A percentile compares a stretch with the other conserved stretches of the same genome.
Evolutionary conservation across 2,329 filamentous ascomycete genomes (phyloP).

Genomic region (Lasiodiplodia sp.): DNA sequence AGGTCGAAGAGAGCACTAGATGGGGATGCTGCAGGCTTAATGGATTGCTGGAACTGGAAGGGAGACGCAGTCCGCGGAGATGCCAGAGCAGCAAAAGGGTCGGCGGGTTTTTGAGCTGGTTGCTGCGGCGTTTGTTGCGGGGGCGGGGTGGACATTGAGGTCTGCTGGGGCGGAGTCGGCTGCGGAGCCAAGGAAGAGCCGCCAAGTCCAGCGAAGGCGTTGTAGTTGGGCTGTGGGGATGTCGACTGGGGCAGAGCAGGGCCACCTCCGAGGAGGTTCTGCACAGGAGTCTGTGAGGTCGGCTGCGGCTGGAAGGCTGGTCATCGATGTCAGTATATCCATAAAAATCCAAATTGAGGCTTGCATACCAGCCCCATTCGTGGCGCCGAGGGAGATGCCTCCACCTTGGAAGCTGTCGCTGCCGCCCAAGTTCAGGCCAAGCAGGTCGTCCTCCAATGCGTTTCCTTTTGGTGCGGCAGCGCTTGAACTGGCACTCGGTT

Average conservation of each 20-base stretch:
- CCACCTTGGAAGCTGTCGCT: conserved; percentile 74
- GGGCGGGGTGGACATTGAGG: conserved; percentile 49
- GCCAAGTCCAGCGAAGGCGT: conserved; percentile 63
- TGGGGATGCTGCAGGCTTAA: conserved; percentile 42
- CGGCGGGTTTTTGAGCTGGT: conserved; percentile 49
- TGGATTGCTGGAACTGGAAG: conserved; percentile 56
- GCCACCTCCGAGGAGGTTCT: conserved; percentile 63
- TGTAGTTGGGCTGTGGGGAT: conserved; percentile 60
- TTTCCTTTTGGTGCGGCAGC: conserved; percentile 61
- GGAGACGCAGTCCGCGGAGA: conserved; percentile 60
- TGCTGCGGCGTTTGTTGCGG: conserved; percentile 45
- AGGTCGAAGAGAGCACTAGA: conserved; percentile 47
- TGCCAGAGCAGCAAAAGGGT: conserved; percentile 68
- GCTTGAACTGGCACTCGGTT: conserved; percentile 45
- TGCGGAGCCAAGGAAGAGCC: conserved; percentile 48
- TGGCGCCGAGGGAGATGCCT: conserved; percentile 78
- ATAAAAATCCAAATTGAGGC: conserved; percentile 1
- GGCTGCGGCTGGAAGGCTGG: conserved; percentile 41
- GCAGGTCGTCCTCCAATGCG: conserved; percentile 85
- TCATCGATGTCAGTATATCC: conserved; percentile 10
- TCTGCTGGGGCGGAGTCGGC: conserved; percentile 54
- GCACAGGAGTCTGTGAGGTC: conserved; percentile 58
- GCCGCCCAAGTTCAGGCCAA: conserved; percentile 79
- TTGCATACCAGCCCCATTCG: conserved; percentile 45
- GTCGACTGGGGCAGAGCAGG: conserved; percentile 49